A percentile compares a stretch with the other conserved stretches of the same genome.
These are phyloP conservation scores for Leccinum subrobustum DNA, from an alignment of 1,284 basidiomycete genomes.

Conservation along the genomic window DNA sequence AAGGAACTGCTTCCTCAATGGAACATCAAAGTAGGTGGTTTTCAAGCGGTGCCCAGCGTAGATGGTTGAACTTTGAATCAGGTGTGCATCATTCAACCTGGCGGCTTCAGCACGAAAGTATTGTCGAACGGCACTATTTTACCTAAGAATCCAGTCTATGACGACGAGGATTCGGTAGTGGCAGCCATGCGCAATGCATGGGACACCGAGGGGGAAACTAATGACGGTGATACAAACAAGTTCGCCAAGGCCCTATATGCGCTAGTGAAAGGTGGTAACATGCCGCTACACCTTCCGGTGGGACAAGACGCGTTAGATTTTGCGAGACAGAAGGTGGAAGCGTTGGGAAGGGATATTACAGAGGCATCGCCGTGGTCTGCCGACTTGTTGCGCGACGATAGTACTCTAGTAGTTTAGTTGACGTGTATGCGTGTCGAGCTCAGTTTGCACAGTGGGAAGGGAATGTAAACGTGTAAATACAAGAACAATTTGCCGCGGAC, in stretches of 20 bases:
- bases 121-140: neutral
- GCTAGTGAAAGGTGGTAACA: slow-evolving; percentile 1
- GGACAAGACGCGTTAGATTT: slow-evolving; percentile 8
- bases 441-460: too few species aligned
- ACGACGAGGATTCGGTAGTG: neutral
- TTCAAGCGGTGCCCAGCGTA: neutral
- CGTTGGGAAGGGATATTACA: neutral
- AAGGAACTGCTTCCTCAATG: slow-evolving; percentile 21
- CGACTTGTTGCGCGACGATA: slow-evolving; percentile 5
- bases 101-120: slow-evolving; percentile 1
- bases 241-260: slow-evolving; percentile 1
- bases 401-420: neutral
- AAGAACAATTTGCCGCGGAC: too few species aligned
- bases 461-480: too few species aligned
- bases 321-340: neutral
- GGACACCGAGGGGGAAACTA: neutral
- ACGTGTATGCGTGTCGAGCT: neutral
- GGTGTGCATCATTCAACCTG: slow-evolving; percentile 19
- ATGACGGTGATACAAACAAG: neutral
- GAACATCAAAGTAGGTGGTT: slow-evolving; percentile 23
- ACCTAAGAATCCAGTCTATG: slow-evolving; percentile 5
- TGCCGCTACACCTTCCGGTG: slow-evolving; percentile 8
- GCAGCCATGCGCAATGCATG: neutral
- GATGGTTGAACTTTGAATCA: neutral
- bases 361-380: slow-evolving; percentile 9